Conservation (phyloP, 2,329 filamentous ascomycete species). For the Diaporthe batatas region DNA sequence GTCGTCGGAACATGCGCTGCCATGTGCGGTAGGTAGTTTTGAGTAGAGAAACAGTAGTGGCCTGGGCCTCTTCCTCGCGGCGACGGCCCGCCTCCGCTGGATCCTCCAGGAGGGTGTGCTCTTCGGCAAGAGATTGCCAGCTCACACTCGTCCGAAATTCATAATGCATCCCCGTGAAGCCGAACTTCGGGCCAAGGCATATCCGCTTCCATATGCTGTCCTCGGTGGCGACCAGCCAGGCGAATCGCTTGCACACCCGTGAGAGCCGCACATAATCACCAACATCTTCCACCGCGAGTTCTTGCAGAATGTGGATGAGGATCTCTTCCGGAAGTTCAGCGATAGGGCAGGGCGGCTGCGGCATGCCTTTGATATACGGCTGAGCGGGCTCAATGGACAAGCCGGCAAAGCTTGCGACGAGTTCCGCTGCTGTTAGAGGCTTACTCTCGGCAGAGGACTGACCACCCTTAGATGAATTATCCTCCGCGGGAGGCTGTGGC, state of each 20-base stretch:
- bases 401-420: conserved; percentile 81
- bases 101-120: conserved; percentile 48
- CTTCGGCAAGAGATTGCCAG: conserved; percentile 62
- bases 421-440: conserved; percentile 71
- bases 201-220: conserved; percentile 88
- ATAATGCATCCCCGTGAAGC: conserved; percentile 88
- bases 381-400: conserved; percentile 77
- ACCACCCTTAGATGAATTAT: conserved; percentile 57
- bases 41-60: conserved; percentile 58
- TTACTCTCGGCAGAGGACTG: conserved; percentile 55
- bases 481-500: conserved; percentile 54
- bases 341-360: conserved; percentile 84
- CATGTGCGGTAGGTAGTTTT: conserved; percentile 64
- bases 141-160: conserved; percentile 74
- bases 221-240: conserved; percentile 86
- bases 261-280: conserved; percentile 81
- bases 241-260: conserved; percentile 87
- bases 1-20: conserved; percentile 80
- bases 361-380: conserved; percentile 78
- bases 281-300: conserved; percentile 80
- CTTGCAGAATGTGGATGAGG: conserved; percentile 80
- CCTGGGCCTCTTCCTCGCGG: conserved; percentile 51
- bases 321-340: conserved; percentile 85
- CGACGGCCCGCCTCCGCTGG: conserved; percentile 54
- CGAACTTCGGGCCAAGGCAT: conserved; percentile 77